A percentile compares a stretch with the other conserved stretches of the same genome.
Conservation (phyloP, 202 grass and related monocot species). For the Digitaria exilis region DNA sequence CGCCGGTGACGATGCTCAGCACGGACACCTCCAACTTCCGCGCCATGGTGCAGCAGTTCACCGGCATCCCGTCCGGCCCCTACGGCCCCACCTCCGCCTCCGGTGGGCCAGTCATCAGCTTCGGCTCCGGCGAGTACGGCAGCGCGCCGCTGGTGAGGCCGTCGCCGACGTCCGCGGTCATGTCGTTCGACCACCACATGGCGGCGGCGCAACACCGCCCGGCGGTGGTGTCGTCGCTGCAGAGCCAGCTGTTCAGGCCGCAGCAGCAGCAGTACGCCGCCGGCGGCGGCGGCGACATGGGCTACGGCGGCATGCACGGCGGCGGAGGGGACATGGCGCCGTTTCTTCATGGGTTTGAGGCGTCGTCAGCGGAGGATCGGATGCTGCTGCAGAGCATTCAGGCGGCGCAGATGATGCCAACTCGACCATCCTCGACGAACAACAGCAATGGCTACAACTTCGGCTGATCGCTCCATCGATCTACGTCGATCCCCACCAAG, state of each 20-base stretch:
- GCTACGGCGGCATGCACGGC: background rate
- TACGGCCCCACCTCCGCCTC: constrained; percentile 29
- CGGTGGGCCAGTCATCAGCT: constrained; percentile 46
- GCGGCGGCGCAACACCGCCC: constrained; percentile 1
- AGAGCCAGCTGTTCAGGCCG: constrained; percentile 54
- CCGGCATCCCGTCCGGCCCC: constrained; percentile 68
- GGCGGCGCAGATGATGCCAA: constrained; percentile 59
- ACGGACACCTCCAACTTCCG: constrained; percentile 95
- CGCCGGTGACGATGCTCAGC: constrained; percentile 88
- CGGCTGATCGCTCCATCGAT: constrained; percentile 18
- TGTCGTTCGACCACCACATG: constrained; percentile 52
- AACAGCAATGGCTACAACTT: constrained; percentile 71
- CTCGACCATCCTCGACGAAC: constrained; percentile 51
- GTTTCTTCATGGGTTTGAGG: constrained; percentile 50
- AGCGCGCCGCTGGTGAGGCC: constrained; percentile 45
- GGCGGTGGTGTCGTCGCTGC: constrained; percentile 32
- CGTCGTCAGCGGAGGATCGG: constrained; percentile 49
- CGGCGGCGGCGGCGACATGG: background rate
- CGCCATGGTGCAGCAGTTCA: constrained; percentile 99
- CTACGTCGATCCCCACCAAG: background rate
- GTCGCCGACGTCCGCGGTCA: constrained; percentile 43
- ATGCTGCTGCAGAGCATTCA: constrained; percentile 61
- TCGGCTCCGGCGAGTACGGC: constrained; percentile 34
- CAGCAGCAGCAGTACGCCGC: constrained; percentile 38
- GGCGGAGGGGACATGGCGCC: constrained; percentile 38